Evolutionary conservation across 441 rosid genomes (phyloP).

Genomic region (Arabidopsis hybrid): DNA sequence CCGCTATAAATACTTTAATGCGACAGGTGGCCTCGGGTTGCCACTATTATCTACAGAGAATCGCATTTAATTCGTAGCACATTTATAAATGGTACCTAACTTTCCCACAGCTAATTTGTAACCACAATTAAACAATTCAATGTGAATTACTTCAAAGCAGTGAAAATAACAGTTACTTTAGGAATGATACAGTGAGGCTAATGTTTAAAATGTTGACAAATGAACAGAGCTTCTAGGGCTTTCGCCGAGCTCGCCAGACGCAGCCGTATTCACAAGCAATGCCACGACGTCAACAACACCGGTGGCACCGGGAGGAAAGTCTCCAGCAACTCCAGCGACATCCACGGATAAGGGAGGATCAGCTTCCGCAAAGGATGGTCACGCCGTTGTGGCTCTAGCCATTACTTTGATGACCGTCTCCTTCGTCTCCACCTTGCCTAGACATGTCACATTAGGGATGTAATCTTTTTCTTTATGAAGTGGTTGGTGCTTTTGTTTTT

Average conservation of each 20-base stretch:
- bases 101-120: not conserved
- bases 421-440: constrained; percentile 33
- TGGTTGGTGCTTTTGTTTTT: constrained; percentile 8
- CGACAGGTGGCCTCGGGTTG: constrained; percentile 28
- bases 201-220: not conserved
- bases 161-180: too few relatives aligned
- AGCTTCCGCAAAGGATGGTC: constrained; percentile 23
- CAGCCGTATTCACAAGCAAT: constrained; percentile 62
- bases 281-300: constrained; percentile 47
- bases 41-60: constrained; percentile 10
- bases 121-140: too few relatives aligned
- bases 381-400: constrained; percentile 39
- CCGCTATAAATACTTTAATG: constrained; percentile 15
- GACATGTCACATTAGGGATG: constrained; percentile 32
- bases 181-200: not conserved
- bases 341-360: constrained; percentile 33
- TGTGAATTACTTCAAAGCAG: too few relatives aligned
- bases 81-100: constrained; percentile 20
- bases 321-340: constrained; percentile 34
- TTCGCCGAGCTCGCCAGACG: constrained; percentile 80
- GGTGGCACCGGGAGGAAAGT: constrained; percentile 35
- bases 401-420: constrained; percentile 41
- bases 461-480: constrained; percentile 8
- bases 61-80: constrained; percentile 18
- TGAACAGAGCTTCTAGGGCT: constrained; percentile 77